Conservation (phyloP, 768 basidiomycete genomes). For the Boletus pseudo-olivaceus region DNA sequence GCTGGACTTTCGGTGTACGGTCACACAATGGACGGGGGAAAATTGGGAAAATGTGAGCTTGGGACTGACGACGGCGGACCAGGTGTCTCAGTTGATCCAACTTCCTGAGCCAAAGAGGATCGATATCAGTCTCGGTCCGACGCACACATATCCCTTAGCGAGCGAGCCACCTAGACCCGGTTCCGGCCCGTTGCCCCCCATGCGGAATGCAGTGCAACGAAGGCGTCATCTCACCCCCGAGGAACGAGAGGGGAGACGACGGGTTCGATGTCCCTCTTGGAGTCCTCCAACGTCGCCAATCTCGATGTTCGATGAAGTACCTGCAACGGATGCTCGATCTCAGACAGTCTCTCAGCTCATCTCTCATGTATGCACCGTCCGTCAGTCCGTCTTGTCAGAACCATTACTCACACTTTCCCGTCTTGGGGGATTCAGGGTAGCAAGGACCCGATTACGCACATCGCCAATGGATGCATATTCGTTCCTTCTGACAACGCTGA, state of each 20-base stretch:
- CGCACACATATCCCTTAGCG: too few relatives aligned
- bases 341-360: slow-evolving; percentile 12
- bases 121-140: slow-evolving; percentile 8
- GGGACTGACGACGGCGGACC: slow-evolving; percentile 24
- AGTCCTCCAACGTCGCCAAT: too few relatives aligned
- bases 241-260: too few relatives aligned
- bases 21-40: slow-evolving; percentile 31
- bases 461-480: slow-evolving; percentile 8
- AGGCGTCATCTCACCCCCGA: too few relatives aligned
- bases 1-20: slow-evolving; percentile 29
- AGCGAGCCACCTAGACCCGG: too few relatives aligned
- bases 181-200: too few relatives aligned
- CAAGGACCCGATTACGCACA: slow-evolving; percentile 21
- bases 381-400: neutral
- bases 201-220: too few relatives aligned
- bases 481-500: slow-evolving; percentile 12
- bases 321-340: too few relatives aligned
- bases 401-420: neutral
- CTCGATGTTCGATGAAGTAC: too few relatives aligned
- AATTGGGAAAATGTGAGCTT: slow-evolving; percentile 28
- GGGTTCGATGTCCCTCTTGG: too few relatives aligned
- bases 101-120: slow-evolving; percentile 23
- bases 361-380: slow-evolving; percentile 1
- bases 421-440: slow-evolving; percentile 4
- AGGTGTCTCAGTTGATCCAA: slow-evolving; percentile 13